These are phyloP conservation scores for Cladosporium austrohemisphaericum DNA, from an alignment of 2,329 filamentous ascomycete species.

Conservation along the genomic window DNA sequence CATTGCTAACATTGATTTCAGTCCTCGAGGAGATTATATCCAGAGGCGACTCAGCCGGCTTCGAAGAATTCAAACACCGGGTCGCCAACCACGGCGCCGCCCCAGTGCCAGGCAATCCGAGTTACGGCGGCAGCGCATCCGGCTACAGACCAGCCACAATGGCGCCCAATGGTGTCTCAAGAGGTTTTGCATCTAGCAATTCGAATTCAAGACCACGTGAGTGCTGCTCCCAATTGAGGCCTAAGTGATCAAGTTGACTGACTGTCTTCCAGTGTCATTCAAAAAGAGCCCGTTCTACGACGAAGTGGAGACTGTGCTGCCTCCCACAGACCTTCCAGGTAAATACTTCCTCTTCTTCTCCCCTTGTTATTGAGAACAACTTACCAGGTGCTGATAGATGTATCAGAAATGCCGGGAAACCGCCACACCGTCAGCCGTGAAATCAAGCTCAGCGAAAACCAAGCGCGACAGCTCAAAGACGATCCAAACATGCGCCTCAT, in stretches of 20 bases:
- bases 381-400: conserved; percentile 30
- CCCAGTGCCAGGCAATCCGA: conserved; percentile 25
- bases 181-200: neutral
- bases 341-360: conserved; percentile 32
- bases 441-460: conserved; percentile 54
- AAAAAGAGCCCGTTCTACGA: conserved; percentile 85
- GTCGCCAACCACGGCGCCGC: conserved; percentile 39
- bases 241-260: neutral
- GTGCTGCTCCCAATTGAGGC: neutral
- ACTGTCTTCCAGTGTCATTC: conserved; percentile 33
- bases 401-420: conserved; percentile 56
- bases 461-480: conserved; percentile 53
- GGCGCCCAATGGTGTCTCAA: conserved; percentile 15
- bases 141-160: neutral
- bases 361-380: conserved; percentile 20
- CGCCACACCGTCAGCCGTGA: conserved; percentile 57
- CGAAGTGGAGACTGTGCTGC: conserved; percentile 61
- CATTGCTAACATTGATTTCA: conserved; percentile 18
- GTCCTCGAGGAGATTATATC: conserved; percentile 37
- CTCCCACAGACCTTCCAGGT: conserved; percentile 69
- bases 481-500: conserved; percentile 69
- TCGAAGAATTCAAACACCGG: conserved; percentile 39
- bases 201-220: no score
- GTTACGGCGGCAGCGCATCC: neutral
- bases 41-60: conserved; percentile 32